Percentiles rank a stretch among this genome's conserved stretches.
Conservation (phyloP, 805 yeast genomes). For the Lachancea meyersii region DNA sequence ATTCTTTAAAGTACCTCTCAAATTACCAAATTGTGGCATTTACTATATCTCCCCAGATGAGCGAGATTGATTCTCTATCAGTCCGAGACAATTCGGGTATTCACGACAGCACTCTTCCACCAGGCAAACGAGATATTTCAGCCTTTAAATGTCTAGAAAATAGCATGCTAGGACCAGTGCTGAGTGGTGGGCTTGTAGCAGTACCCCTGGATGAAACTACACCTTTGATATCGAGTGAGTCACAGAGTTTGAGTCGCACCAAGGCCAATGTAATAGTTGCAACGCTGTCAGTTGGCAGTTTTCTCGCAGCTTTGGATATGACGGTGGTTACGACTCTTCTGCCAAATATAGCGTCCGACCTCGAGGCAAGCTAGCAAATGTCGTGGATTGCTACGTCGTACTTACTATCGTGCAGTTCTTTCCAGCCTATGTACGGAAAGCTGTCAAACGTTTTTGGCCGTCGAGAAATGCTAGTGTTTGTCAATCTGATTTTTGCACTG, state of each 20-base stretch:
- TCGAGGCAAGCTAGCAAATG: slow-evolving; percentile 52
- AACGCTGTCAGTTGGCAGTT: slow-evolving; percentile 39
- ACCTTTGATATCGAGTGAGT: neutral
- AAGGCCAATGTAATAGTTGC: slow-evolving; percentile 25
- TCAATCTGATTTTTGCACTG: slow-evolving; percentile 30
- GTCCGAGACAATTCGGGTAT: too few species aligned
- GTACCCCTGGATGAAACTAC: neutral
- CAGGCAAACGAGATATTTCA: too few species aligned
- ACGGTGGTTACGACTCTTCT: slow-evolving; percentile 60
- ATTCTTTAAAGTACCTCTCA: too few species aligned
- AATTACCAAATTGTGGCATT: too few species aligned
- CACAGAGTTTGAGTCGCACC: neutral
- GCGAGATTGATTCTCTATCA: too few species aligned
- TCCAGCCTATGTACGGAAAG: slow-evolving; percentile 39
- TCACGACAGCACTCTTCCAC: too few species aligned
- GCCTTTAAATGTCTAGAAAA: neutral
- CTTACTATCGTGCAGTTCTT: slow-evolving; percentile 37
- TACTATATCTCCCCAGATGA: too few species aligned
- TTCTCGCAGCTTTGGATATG: slow-evolving; percentile 55
- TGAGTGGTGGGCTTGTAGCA: neutral
- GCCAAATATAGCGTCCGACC: slow-evolving; percentile 58
- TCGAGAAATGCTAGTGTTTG: slow-evolving; percentile 33
- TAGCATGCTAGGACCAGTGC: neutral
- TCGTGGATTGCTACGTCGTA: slow-evolving; percentile 45
- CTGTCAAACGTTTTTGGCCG: slow-evolving; percentile 37